A percentile compares a stretch with the other conserved stretches of the same genome.
Conservation (phyloP, 202 grass and related monocot species). For the Schoenoplectus tabernaemontani region DNA sequence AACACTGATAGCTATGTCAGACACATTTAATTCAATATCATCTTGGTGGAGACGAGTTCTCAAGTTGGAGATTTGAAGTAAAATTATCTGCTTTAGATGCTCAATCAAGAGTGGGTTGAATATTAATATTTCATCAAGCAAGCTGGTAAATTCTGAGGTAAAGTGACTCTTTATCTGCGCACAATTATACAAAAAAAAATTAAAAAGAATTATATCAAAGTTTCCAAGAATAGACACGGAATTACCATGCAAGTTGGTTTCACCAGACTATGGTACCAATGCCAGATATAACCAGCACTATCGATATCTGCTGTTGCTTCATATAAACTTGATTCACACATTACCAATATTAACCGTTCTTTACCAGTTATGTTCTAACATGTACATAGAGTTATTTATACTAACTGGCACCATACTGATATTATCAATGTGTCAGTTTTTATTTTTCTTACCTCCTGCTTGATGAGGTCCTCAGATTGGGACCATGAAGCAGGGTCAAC, state of each 20-base stretch:
- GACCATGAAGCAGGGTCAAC: not conserved
- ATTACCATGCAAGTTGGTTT: not conserved
- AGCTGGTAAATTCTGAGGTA: not conserved
- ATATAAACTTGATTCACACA: not conserved
- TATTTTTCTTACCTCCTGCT: conserved; percentile 15
- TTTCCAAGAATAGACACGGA: not conserved
- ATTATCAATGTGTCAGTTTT: not conserved
- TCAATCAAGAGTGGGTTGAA: conserved; percentile 13
- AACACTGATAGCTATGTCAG: not conserved
- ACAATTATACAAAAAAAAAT: not conserved
- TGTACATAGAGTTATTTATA: not conserved
- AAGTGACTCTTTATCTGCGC: not conserved
- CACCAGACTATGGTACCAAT: not conserved
- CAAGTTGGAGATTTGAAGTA: conserved; percentile 12
- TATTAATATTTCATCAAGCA: conserved; percentile 17
- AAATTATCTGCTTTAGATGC: conserved; percentile 19
- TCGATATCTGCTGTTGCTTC: not conserved
- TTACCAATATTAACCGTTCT: not conserved
- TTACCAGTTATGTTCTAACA: not conserved
- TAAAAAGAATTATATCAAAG: not conserved
- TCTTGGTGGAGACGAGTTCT: conserved; percentile 14
- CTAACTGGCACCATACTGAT: not conserved
- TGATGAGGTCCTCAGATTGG: conserved; percentile 7
- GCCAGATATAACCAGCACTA: not conserved
- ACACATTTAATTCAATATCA: conserved; percentile 2